Conservation (phyloP, 345 rosid species). For the Rhodamnia argentea region DNA sequence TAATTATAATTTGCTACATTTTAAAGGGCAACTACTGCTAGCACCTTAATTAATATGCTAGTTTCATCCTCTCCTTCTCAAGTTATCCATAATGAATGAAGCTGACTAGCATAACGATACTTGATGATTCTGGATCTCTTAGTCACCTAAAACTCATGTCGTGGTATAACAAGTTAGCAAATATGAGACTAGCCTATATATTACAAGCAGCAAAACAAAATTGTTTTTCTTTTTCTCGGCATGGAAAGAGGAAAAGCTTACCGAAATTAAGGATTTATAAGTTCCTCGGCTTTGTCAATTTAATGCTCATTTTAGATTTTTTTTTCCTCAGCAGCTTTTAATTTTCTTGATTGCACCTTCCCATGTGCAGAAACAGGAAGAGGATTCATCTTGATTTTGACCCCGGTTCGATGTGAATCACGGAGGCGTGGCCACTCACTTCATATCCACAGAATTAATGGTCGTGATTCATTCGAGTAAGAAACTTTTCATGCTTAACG, state of each 20-base stretch:
- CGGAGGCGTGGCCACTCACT: neutral
- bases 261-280: neutral
- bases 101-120: neutral
- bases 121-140: neutral
- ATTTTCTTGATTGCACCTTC: neutral
- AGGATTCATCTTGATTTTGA: too few species aligned
- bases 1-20: neutral
- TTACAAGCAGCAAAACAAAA: neutral
- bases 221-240: neutral
- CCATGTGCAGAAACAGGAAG: too few species aligned
- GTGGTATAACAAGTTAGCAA: neutral
- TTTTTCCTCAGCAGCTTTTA: neutral
- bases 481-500: too few species aligned
- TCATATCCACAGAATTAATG: too few species aligned
- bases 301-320: neutral
- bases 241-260: neutral
- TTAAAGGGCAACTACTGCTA: too few species aligned
- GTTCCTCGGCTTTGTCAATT: neutral
- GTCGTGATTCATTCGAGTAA: too few species aligned
- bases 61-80: neutral
- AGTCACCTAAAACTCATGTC: neutral
- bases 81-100: neutral
- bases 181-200: neutral
- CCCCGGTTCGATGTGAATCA: accelerated
- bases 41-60: neutral